These are phyloP conservation scores for Fusarium guadeloupense DNA, from an alignment of 2,329 filamentous ascomycete genomes.

Conservation along the genomic window DNA sequence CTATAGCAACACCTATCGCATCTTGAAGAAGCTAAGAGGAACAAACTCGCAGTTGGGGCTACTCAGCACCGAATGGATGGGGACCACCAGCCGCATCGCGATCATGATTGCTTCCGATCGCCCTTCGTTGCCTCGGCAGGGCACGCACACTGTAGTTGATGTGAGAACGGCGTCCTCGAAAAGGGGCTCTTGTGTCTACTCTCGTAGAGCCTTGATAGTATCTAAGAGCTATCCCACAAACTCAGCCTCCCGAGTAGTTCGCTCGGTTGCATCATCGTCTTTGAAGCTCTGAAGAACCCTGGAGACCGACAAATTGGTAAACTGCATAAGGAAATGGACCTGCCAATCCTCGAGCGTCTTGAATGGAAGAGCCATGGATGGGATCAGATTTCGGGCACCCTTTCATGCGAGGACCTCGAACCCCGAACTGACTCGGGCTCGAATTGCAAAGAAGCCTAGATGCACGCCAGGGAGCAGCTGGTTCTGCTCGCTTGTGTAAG, in stretches of 20 bases:
- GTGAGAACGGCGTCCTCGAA: constrained; percentile 59
- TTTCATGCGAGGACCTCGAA: constrained; percentile 72
- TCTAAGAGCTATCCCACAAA: constrained; percentile 58
- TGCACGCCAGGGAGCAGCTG: constrained; percentile 64
- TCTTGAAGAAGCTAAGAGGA: constrained; percentile 71
- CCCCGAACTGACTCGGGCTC: constrained; percentile 61
- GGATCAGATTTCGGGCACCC: constrained; percentile 66
- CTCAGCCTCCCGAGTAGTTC: constrained; percentile 51
- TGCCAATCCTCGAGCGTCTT: constrained; percentile 65
- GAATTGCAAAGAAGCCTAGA: constrained; percentile 66
- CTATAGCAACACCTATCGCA: constrained; percentile 69
- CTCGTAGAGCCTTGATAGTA: constrained; percentile 53
- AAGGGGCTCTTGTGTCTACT: constrained; percentile 55
- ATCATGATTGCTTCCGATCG: constrained; percentile 52
- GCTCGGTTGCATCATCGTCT: constrained; percentile 45
- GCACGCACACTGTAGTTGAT: constrained; percentile 54
- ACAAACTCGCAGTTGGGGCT: constrained; percentile 65
- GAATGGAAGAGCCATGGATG: constrained; percentile 64
- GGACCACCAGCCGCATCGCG: constrained; percentile 68
- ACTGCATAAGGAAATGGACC: constrained; percentile 60
- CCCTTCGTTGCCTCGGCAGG: constrained; percentile 44
- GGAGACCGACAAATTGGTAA: constrained; percentile 57
- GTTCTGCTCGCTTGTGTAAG: constrained; percentile 59
- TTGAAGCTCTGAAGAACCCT: constrained; percentile 47
- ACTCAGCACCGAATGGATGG: constrained; percentile 64